These are phyloP conservation scores for Papilionanthe hybrid DNA, from an alignment of 116 monocot species.

Conservation along the genomic window DNA sequence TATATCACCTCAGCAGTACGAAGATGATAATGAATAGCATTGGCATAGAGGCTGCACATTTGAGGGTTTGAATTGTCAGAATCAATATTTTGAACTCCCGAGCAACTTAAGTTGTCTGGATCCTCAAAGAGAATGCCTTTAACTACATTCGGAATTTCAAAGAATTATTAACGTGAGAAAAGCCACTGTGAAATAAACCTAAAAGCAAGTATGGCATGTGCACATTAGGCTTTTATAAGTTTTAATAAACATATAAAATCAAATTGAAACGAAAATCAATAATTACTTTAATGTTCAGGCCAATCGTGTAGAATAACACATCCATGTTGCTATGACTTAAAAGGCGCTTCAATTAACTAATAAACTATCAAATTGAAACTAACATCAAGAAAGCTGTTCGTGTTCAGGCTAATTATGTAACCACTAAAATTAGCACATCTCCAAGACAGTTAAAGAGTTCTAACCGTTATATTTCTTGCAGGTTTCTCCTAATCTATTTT, in stretches of 20 bases:
- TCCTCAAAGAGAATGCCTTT: constrained; percentile 17
- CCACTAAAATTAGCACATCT: background rate
- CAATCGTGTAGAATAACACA: background rate
- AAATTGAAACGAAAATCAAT: background rate
- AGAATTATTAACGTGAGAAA: background rate
- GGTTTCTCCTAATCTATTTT: background rate
- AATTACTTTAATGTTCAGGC: background rate
- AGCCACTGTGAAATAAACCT: background rate
- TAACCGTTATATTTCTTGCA: constrained; percentile 33
- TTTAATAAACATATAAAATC: background rate
- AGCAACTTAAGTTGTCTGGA: constrained; percentile 17
- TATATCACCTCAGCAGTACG: constrained; percentile 62
- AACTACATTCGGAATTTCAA: constrained; percentile 13
- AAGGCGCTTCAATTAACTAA: too few relatives aligned
- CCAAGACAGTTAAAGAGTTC: background rate
- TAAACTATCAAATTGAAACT: background rate
- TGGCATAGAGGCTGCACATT: constrained; percentile 73
- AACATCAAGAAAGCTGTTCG: too few relatives aligned
- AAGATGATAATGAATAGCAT: constrained; percentile 60
- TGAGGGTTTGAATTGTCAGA: constrained; percentile 68
- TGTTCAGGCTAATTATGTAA: background rate
- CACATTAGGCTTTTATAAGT: background rate
- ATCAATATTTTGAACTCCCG: constrained; percentile 57
- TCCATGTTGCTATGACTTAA: background rate
- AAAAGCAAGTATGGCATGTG: background rate